A percentile compares a stretch with the other conserved stretches of the same genome.
Conservation (phyloP, 352 stramenopile genomes). For the Pythium insidiosum region DNA sequence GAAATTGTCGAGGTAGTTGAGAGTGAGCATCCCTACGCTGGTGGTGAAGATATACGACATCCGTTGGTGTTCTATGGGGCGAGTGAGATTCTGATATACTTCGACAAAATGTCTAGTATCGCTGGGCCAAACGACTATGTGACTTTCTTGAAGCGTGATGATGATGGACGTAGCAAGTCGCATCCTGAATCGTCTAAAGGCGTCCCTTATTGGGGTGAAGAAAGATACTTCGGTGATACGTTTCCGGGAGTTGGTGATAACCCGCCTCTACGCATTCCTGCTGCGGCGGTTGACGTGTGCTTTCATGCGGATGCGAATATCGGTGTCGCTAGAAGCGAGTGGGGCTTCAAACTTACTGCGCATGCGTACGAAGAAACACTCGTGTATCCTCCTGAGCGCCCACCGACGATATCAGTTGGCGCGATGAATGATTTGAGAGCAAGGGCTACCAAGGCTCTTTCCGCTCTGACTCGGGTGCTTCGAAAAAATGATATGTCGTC, state of each 20-base stretch:
- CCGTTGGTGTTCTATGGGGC: constrained; percentile 58
- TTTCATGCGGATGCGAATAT: constrained; percentile 54
- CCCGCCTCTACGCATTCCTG: constrained; percentile 56
- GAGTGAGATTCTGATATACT: constrained; percentile 66
- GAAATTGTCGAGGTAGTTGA: constrained; percentile 72
- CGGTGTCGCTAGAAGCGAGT: constrained; percentile 26
- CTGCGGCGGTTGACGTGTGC: constrained; percentile 49
- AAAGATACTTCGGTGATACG: constrained; percentile 62
- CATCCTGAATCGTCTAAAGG: constrained; percentile 10
- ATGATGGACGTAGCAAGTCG: constrained; percentile 11
- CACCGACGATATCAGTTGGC: constrained; percentile 27
- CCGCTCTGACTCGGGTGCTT: constrained; percentile 3
- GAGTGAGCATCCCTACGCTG: constrained; percentile 64
- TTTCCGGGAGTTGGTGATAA: constrained; percentile 57
- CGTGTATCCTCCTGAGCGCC: constrained; percentile 41
- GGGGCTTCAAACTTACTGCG: constrained; percentile 77
- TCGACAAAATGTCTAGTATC: constrained; percentile 71
- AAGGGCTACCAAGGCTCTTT: constrained; percentile 47
- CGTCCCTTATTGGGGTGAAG: constrained; percentile 49
- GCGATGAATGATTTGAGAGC: constrained; percentile 48
- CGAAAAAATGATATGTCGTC: neutral
- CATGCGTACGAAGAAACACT: constrained; percentile 52
- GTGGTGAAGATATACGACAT: constrained; percentile 54
- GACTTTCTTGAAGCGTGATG: constrained; percentile 52
- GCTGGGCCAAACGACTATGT: constrained; percentile 73